phyloP scores from a whole-genome alignment of 495 filamentous ascomycete species.

The Apiosordaria backusii region DNA sequence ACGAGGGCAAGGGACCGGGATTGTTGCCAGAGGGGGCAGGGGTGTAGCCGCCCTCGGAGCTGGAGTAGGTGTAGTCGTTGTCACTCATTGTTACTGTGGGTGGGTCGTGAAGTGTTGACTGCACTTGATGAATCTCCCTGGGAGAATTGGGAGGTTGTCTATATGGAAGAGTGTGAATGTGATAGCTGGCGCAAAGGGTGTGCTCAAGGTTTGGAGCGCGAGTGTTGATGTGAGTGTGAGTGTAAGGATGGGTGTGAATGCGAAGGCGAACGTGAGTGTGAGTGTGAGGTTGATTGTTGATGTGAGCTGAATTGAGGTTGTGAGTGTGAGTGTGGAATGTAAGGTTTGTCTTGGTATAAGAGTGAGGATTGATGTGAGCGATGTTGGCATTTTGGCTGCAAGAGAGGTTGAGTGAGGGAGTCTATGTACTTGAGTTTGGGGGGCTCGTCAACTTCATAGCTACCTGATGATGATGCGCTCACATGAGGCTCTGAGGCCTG shows the following conservation, averaged over 20 bases:
- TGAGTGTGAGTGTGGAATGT: neutral
- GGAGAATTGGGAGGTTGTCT: too few species aligned
- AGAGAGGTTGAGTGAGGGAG: neutral
- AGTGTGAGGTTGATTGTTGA: neutral
- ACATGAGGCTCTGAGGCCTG: neutral
- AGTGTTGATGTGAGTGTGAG: neutral
- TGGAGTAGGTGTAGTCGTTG: too few species aligned
- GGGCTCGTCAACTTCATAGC: neutral
- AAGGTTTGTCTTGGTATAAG: too few species aligned
- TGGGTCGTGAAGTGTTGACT: too few species aligned
- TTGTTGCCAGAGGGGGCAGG: too few species aligned
- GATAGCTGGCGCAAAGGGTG: too few species aligned
- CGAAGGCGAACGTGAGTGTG: neutral
- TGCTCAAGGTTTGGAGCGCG: too few species aligned
- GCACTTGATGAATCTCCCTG: too few species aligned
- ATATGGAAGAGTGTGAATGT: too few species aligned
- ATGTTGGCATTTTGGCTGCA: neutral
- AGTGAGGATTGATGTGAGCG: neutral
- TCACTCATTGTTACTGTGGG: too few species aligned
- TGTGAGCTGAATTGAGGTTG: neutral
- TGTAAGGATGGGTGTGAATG: neutral
- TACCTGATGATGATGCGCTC: neutral
- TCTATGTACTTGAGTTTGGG: neutral
- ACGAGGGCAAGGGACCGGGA: too few species aligned
- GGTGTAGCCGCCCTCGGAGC: too few species aligned